Conservation (phyloP, 108 stramenopile species). For the Poteriospumella lacustris region DNA sequence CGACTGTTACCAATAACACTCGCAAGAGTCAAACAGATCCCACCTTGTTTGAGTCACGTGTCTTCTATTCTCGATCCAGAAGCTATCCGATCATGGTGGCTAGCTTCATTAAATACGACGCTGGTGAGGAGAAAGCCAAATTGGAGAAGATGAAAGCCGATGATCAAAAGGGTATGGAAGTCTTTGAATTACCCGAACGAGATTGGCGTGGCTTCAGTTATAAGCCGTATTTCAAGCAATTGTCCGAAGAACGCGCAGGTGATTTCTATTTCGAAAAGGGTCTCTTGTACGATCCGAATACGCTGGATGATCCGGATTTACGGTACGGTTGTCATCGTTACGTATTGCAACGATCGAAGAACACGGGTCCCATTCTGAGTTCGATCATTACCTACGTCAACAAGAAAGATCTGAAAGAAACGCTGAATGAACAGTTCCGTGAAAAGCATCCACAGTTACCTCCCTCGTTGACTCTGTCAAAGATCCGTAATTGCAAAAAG, state of each 20-base stretch:
- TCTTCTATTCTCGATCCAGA: conserved; percentile 64
- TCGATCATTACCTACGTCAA: conserved; percentile 81
- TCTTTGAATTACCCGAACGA: not conserved
- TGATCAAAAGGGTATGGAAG: conserved; percentile 35
- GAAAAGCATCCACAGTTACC: conserved; percentile 71
- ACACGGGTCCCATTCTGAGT: conserved; percentile 67
- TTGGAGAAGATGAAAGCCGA: conserved; percentile 76
- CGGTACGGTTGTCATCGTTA: conserved; percentile 71
- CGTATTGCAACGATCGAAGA: conserved; percentile 73
- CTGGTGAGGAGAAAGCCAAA: conserved; percentile 74
- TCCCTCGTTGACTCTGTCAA: conserved; percentile 80
- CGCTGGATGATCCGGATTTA: conserved; percentile 78
- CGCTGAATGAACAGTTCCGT: conserved; percentile 83
- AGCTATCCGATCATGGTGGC: conserved; percentile 68
- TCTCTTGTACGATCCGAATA: conserved; percentile 53
- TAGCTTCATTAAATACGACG: conserved; percentile 72
- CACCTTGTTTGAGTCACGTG: conserved; percentile 67
- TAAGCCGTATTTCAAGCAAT: not conserved
- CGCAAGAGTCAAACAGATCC: conserved; percentile 27
- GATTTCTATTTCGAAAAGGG: conserved; percentile 34
- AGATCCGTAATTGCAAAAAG: conserved; percentile 74
- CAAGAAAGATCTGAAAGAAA: conserved; percentile 72
- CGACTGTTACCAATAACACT: conserved; percentile 40
- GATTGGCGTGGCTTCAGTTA: conserved; percentile 19
- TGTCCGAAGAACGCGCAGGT: not conserved